Base-by-base conservation (phyloP, 345 rosid species). In the Mangifera indica region DNA sequence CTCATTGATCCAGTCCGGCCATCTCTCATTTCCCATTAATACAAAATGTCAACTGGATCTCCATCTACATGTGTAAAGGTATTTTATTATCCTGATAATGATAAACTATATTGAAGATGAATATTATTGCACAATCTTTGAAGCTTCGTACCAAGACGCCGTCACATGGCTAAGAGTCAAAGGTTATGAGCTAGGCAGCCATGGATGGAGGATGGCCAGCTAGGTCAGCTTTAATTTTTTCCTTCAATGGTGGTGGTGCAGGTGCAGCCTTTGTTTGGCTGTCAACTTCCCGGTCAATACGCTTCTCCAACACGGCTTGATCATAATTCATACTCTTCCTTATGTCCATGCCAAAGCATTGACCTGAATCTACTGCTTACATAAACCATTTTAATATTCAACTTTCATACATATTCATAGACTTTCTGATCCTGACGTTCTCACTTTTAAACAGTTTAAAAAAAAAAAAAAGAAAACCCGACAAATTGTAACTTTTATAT, bases 31-130 rank as follows among this genome's bases (percentile, higher is more conserved):
- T 49, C 75, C 70, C 73, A 66, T 69, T 25, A 55, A 73, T 29
- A 25, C 9, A 87, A 54, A 89, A 82, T 81, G 94, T 89, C 90
- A 87, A 89, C 90, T 77, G 32, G 32, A 29, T 29, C 81, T 78
- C 72, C 83, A 76, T 66, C 83, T 72, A 74, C 75, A 72, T 78
- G 42, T 75, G 67, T 63, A 60, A 51, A 12, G 65, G 18, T 67
- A 57, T 74, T 76, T 48, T 54, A 72, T 67, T 57, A 48, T 20
- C 18, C 54, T 45, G 32, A 12, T 48, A 53, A n/a, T n/a, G n/a
- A n/a, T n/a, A n/a, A n/a, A n/a, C n/a, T n/a, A n/a, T n/a, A n/a
- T n/a, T n/a, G n/a, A n/a, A n/a, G n/a, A 46, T 71, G 66, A 67
- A 42, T 59, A 72, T 53, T 59, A n/a, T 22, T 51, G 74, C 77